Evolutionary conservation across 208 protist genomes (phyloP).

Genomic region (Blastocrithidia nonstop): DNA sequence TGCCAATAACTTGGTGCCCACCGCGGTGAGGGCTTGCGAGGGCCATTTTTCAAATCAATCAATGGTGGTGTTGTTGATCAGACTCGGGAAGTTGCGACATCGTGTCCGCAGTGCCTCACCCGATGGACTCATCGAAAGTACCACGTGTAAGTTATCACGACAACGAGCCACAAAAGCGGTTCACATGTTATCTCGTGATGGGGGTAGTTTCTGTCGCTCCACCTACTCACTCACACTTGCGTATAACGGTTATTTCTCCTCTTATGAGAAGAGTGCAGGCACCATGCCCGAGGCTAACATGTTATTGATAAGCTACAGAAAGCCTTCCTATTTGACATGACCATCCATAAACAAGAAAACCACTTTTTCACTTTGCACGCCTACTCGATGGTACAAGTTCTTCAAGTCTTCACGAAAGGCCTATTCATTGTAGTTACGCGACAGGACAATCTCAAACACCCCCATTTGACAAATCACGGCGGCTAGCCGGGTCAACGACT

Average conservation of each 20-base stretch:
- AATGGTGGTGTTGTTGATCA: conserved; percentile 98
- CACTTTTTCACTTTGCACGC: conserved; percentile 83
- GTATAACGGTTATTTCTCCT: conserved; percentile 95
- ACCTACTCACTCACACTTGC: conserved; percentile 85
- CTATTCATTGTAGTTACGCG: conserved; percentile 94
- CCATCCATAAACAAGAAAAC: conserved; percentile 98
- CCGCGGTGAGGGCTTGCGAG: conserved; percentile 90
- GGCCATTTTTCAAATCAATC: conserved; percentile 99
- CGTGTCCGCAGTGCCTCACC: conserved; percentile 91
- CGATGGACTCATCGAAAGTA: conserved; percentile 96
- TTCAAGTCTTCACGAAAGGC: conserved; percentile 97
- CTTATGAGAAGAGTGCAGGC: conserved; percentile 94
- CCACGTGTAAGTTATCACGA: conserved; percentile 96
- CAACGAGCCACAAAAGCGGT: conserved; percentile 94
- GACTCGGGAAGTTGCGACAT: conserved; percentile 95
- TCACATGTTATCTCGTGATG: conserved; percentile 96
- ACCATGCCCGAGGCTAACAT: conserved; percentile 98
- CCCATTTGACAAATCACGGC: conserved; percentile 89
- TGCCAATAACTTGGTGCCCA: conserved; percentile 75
- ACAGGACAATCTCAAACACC: conserved; percentile 95
- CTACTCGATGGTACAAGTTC: conserved; percentile 87
- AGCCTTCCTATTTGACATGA: conserved; percentile 96
- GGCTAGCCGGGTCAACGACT: conserved; percentile 92
- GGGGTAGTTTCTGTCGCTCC: conserved; percentile 49
- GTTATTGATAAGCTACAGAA: conserved; percentile 99